These are phyloP conservation scores for Psilocybe cubensis DNA, from an alignment of 768 basidiomycete genomes.

Conservation along the genomic window DNA sequence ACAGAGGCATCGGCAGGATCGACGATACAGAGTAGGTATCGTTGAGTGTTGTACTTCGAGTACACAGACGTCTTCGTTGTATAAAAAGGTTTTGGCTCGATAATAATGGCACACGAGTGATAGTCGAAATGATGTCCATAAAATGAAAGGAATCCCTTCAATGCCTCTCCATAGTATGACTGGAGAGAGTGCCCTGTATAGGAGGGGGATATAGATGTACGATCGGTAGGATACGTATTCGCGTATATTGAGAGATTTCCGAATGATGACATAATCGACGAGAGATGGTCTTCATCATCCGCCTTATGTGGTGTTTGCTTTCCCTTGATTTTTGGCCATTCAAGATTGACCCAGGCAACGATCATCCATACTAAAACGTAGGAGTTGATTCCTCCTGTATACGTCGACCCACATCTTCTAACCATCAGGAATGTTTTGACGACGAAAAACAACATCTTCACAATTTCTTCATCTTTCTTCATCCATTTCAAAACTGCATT, in stretches of 20 bases:
- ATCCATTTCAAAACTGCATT: conserved; percentile 24
- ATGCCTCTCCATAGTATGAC: conserved; percentile 18
- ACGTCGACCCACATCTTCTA: conserved; percentile 27
- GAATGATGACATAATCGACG: not conserved
- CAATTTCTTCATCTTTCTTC: conserved; percentile 13
- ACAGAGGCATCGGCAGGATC: conserved; percentile 24
- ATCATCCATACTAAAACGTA: conserved; percentile 33
- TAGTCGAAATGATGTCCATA: conserved; percentile 27
- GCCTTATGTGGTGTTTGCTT: too few species aligned
- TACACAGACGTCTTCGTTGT: conserved; percentile 10
- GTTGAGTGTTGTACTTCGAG: conserved; percentile 10
- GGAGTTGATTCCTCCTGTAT: conserved; percentile 30
- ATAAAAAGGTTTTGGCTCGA: conserved; percentile 21
- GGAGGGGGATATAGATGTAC: too few species aligned
- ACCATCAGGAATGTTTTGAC: conserved; percentile 29
- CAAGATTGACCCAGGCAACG: conserved; percentile 29
- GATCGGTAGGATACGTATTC: not conserved
- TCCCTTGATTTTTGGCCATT: conserved; percentile 20
- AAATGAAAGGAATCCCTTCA: conserved; percentile 27
- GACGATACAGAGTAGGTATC: conserved; percentile 24
- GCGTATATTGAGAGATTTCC: not conserved
- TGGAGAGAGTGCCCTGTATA: not conserved
- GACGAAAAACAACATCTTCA: conserved; percentile 23
- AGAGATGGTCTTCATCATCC: not conserved
- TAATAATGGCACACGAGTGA: conserved; percentile 14